phyloP scores from a whole-genome alignment of 768 basidiomycete genomes.

The Termitomyces titanicus region DNA sequence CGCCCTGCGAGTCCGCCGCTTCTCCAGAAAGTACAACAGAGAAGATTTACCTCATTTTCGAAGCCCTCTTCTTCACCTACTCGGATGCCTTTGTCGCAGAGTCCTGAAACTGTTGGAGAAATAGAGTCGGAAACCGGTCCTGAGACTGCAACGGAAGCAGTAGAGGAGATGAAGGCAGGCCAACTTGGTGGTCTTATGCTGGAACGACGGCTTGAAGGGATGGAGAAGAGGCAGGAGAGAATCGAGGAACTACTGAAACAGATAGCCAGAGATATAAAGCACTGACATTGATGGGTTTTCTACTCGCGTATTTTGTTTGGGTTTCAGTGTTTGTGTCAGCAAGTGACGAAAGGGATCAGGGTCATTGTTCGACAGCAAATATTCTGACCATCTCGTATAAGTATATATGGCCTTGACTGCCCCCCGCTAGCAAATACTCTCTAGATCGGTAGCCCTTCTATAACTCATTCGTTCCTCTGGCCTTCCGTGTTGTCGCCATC shows the following conservation, averaged over 20 bases:
- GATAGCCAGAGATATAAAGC: conserved; percentile 28
- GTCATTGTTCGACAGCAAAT: conserved; percentile 7
- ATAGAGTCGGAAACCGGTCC: conserved; percentile 15
- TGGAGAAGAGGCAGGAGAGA: conserved; percentile 41
- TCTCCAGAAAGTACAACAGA: conserved; percentile 15
- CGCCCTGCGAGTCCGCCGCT: conserved; percentile 12
- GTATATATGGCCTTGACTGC: neutral
- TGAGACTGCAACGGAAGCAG: conserved; percentile 20
- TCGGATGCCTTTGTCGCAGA: conserved; percentile 14
- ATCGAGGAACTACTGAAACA: conserved; percentile 42
- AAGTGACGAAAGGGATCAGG: neutral
- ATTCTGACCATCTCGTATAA: too few relatives aligned
- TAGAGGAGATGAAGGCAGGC: conserved; percentile 13
- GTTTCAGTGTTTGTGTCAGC: neutral
- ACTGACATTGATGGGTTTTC: neutral
- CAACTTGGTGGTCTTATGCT: neutral
- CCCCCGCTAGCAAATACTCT: neutral
- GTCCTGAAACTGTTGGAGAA: conserved; percentile 13
- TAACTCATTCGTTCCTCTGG: neutral
- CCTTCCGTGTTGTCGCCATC: neutral
- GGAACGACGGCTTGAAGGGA: conserved; percentile 26
- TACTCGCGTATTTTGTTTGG: neutral
- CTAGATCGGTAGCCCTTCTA: neutral
- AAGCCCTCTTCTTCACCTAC: conserved; percentile 16
- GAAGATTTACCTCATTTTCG: conserved; percentile 21